Base-by-base conservation (phyloP, 805 yeast species). In the Yamadazyma ubonensis region DNA sequence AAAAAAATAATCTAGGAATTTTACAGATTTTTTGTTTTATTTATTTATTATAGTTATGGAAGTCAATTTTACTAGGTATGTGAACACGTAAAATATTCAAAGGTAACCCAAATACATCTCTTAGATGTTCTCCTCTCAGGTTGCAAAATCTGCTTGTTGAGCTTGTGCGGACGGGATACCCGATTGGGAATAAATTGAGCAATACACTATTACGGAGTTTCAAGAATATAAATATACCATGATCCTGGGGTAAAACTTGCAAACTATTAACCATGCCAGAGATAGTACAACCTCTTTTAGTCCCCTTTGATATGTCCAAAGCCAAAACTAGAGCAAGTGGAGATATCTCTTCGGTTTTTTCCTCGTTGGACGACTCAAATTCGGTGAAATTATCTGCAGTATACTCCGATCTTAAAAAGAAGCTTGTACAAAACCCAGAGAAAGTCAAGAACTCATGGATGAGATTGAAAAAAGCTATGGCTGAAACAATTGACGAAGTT, bases 311-410 rank as follows among this genome's bases (percentile, higher is more conserved):
- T 1, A 81, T 83, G 2, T 75, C 76, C 2, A 79, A 78, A 55
- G 82, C 93, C 38, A 76, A 71, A 42, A 55, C 89, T 43, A 74
- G 95, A 57, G 45, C 48, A 17, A 76, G 70, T 12, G 59, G 70
- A n/a, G 63, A 66, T 3, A 58, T 38, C 14, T 38, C 41, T 27
- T 31, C 41, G 6, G 41, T 38, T 3, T 38, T 38, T 23, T 26
- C 32, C 15, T 25, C 41, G n/a, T 38, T 38, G 16, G 41, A 26
- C 5, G 18, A 31, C n/a, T 23, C 25, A 7, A 11, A 32, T 5
- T 2, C 19, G 5, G 7, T 18, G n/a, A 17, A 23, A 5, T 28
- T 38, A 9, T 16, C 41, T 6, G 29, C 29, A 15, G 9, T 18
- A 6, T 38, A 18, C 16, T 27, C 41, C 20, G 26, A 32, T 4